phyloP scores from a whole-genome alignment of 768 basidiomycete species.

The Leccinum subgranulosum region DNA sequence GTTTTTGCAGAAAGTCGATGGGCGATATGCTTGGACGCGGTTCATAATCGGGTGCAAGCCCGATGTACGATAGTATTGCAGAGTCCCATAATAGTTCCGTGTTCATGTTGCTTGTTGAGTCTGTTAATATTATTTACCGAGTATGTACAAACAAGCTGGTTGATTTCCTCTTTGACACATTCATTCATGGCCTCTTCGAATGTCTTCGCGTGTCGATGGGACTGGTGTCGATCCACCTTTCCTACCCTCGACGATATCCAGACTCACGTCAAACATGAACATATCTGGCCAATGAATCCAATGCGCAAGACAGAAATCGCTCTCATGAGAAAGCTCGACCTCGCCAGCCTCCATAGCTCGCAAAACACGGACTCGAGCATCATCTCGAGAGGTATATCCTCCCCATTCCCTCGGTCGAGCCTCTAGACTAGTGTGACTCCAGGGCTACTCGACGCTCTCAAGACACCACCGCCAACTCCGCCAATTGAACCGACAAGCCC shows the following conservation, averaged over 20 bases:
- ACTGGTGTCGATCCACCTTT: constrained; percentile 49
- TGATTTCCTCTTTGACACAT: neutral
- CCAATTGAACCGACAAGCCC: neutral
- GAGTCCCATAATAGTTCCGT: constrained; percentile 3
- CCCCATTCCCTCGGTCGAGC: neutral
- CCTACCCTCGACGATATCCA: constrained; percentile 36
- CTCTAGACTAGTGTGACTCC: constrained; percentile 1
- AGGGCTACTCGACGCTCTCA: constrained; percentile 5
- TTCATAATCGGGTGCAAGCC: constrained; percentile 52
- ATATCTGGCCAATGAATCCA: constrained; percentile 44
- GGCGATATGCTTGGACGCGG: constrained; percentile 61
- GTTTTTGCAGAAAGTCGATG: constrained; percentile 57
- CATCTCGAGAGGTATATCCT: constrained; percentile 19
- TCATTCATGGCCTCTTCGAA: constrained; percentile 4
- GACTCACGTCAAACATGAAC: constrained; percentile 46
- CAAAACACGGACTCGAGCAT: constrained; percentile 9
- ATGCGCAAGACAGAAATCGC: constrained; percentile 44
- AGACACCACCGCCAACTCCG: neutral
- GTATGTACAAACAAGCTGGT: constrained; percentile 20
- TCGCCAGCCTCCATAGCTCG: constrained; percentile 32
- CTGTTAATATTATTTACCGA: constrained; percentile 11
- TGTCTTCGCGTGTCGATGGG: constrained; percentile 46
- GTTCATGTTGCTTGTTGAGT: neutral
- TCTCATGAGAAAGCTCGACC: constrained; percentile 35
- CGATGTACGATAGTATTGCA: constrained; percentile 48